Conservation (phyloP, 192 early-diverging fungal species). For the Phlyctochytrium bullatum region DNA sequence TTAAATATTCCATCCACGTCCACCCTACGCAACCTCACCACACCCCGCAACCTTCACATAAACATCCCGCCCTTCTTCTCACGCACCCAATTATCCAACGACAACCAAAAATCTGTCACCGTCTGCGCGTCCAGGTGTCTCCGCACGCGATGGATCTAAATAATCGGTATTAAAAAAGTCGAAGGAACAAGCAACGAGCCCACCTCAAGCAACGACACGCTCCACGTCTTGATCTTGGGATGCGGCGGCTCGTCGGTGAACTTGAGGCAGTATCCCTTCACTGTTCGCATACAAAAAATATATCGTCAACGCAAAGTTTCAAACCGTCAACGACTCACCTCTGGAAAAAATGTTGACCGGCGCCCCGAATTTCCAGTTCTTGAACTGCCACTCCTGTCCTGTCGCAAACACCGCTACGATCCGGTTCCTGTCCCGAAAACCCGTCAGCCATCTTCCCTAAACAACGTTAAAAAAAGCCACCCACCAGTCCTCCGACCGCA, state of each 20-base stretch:
- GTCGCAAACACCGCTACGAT: conserved; percentile 89
- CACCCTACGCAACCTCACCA: too few species aligned
- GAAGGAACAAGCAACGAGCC: background rate
- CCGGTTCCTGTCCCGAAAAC: conserved; percentile 39
- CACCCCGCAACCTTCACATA: too few species aligned
- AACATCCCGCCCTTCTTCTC: conserved; percentile 25
- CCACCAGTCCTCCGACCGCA: conserved; percentile 80
- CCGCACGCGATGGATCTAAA: conserved; percentile 43
- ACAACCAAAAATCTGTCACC: conserved; percentile 54
- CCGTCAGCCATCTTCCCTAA: background rate
- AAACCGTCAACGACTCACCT: conserved; percentile 30
- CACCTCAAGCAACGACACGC: conserved; percentile 41
- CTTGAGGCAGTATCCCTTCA: conserved; percentile 53
- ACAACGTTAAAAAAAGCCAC: background rate
- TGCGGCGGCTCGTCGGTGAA: conserved; percentile 47
- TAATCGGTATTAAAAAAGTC: conserved; percentile 6
- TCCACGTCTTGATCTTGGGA: conserved; percentile 46
- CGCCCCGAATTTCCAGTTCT: conserved; percentile 81
- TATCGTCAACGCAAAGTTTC: background rate
- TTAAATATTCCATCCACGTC: too few species aligned
- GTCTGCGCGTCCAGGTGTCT: conserved; percentile 48
- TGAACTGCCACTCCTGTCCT: conserved; percentile 94
- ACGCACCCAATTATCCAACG: conserved; percentile 40
- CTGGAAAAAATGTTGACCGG: conserved; percentile 82
- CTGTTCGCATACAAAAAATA: conserved; percentile 18